phyloP scores from a whole-genome alignment of 1,284 basidiomycete genomes.

The Vanrija sp. region DNA sequence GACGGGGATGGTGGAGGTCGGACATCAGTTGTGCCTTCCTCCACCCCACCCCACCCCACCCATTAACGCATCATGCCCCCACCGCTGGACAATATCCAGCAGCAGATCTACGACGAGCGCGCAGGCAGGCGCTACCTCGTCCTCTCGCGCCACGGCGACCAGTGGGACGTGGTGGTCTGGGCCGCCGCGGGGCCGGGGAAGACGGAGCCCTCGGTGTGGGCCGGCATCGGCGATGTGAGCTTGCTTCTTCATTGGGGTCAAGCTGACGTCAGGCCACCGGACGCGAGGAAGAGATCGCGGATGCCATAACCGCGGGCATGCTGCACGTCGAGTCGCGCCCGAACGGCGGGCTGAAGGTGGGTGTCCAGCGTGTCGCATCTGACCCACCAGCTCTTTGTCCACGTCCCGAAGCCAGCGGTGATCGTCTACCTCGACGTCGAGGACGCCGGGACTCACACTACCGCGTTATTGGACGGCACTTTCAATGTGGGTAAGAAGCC shows the following conservation, averaged over 20 bases:
- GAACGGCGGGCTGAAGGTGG: slow-evolving; percentile 9
- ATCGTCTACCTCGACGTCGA: slow-evolving; percentile 4
- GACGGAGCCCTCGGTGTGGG: background rate
- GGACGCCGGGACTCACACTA: background rate
- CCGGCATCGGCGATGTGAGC: slow-evolving; percentile 6
- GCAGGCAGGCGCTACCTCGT: slow-evolving; percentile 10
- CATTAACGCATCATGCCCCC: too few relatives aligned
- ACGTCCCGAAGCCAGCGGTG: background rate
- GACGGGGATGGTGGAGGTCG: too few relatives aligned
- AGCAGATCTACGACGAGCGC: slow-evolving; percentile 12
- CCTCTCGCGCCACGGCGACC: background rate
- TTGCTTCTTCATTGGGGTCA: background rate
- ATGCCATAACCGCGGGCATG: slow-evolving; percentile 8
- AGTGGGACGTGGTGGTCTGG: slow-evolving; percentile 13
- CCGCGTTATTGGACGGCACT: slow-evolving; percentile 1
- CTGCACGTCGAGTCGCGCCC: slow-evolving; percentile 8
- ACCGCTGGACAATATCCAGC: slow-evolving; percentile 7
- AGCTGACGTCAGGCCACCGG: background rate
- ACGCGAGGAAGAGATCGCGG: slow-evolving; percentile 5
- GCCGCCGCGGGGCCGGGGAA: background rate
- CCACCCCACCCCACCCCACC: too few relatives aligned
- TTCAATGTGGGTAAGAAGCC: slow-evolving; percentile 4
- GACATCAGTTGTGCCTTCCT: too few relatives aligned
- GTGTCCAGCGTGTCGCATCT: background rate
- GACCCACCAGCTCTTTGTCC: slow-evolving; percentile 10